These are phyloP conservation scores for Kockiozyma suomiensis DNA, from an alignment of 805 yeast genomes.

Conservation along the genomic window DNA sequence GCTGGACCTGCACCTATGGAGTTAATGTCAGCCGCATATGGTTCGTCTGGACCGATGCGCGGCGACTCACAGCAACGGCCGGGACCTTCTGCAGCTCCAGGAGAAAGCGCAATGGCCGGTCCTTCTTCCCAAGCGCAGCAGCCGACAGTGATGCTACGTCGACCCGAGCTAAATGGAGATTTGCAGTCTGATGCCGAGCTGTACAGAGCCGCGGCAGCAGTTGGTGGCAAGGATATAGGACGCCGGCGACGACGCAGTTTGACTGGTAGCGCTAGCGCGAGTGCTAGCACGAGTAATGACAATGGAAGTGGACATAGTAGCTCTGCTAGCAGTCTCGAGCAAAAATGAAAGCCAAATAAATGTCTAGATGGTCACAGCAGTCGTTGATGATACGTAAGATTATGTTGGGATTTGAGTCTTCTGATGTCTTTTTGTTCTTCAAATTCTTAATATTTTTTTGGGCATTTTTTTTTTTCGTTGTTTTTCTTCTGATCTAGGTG, in stretches of 20 bases:
- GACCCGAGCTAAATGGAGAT: background rate
- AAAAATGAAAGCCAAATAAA: slow-evolving; percentile 3
- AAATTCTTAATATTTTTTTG: background rate
- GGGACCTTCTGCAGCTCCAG: no score
- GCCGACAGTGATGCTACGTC: background rate
- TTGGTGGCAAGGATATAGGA: slow-evolving; percentile 5
- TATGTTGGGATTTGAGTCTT: background rate
- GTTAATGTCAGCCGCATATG: slow-evolving; percentile 16
- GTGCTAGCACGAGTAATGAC: slow-evolving; percentile 29
- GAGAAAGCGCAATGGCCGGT: no score
- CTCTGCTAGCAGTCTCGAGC: slow-evolving; percentile 33
- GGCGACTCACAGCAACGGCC: background rate
- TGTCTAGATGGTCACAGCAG: no score
- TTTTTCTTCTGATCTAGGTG: background rate
- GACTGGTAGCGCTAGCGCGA: slow-evolving; percentile 31
- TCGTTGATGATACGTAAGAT: no score
- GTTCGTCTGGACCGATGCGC: slow-evolving; percentile 1
- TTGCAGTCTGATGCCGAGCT: slow-evolving; percentile 10
- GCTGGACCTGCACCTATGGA: slow-evolving; percentile 33
- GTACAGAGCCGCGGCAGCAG: slow-evolving; percentile 17
- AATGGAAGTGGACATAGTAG: slow-evolving; percentile 31
- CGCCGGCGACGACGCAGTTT: slow-evolving; percentile 17
- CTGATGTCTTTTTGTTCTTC: background rate
- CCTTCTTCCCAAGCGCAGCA: slow-evolving; percentile 4
- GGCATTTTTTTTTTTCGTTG: slow-evolving; percentile 3